These are phyloP conservation scores for Syzygium jambos DNA, from an alignment of 345 rosid genomes.

Conservation along the genomic window DNA sequence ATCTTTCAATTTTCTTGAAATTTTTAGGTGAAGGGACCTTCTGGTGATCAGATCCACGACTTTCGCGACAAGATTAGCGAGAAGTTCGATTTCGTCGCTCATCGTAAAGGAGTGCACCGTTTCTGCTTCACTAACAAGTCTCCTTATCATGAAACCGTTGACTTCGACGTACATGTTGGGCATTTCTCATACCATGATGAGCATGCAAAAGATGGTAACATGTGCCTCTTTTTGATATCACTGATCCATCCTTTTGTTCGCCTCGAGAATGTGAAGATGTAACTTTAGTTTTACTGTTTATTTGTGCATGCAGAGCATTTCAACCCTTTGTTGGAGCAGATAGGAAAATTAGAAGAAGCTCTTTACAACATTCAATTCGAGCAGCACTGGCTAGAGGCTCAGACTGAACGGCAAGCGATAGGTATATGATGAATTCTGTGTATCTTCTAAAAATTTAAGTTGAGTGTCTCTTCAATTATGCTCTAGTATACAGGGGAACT, in stretches of 20 bases:
- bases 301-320: slow-evolving; percentile 44
- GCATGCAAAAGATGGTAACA: slow-evolving; percentile 66
- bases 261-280: background rate
- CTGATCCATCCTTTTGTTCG: background rate
- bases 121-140: slow-evolving; percentile 72
- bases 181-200: slow-evolving; percentile 53
- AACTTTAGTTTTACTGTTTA: background rate
- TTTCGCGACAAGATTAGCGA: slow-evolving; percentile 55
- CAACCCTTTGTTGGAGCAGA: slow-evolving; percentile 53
- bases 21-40: slow-evolving; percentile 56
- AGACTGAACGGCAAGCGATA: slow-evolving; percentile 73
- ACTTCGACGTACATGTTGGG: slow-evolving; percentile 62
- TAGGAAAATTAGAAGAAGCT: slow-evolving; percentile 56
- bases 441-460: background rate
- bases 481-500: background rate
- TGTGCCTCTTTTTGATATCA: background rate
- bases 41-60: slow-evolving; percentile 48
- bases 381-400: slow-evolving; percentile 75
- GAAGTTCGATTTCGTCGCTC: slow-evolving; percentile 53
- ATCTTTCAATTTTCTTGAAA: background rate
- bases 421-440: slow-evolving; percentile 16
- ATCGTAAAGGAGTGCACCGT: slow-evolving; percentile 49
- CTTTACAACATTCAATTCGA: slow-evolving; percentile 66
- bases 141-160: slow-evolving; percentile 62
- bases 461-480: background rate